phyloP scores from a whole-genome alignment of 148 eudicot species.

The Gaultheria prostrata region DNA sequence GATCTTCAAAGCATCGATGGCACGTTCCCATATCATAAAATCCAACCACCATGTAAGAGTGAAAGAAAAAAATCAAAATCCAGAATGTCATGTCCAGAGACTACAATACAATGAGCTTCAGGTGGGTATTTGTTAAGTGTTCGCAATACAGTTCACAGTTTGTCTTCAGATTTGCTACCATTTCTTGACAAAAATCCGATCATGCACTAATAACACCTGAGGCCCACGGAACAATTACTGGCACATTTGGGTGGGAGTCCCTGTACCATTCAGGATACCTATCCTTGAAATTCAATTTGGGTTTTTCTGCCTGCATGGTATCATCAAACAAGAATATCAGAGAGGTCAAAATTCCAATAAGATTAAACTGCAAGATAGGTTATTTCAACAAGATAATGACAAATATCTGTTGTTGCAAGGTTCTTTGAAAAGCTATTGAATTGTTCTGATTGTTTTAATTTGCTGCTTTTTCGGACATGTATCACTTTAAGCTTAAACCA shows the following conservation, averaged over 20 bases:
- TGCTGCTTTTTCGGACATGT: background rate
- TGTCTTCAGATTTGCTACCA: background rate
- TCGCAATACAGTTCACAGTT: background rate
- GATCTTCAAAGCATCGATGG: constrained; percentile 12
- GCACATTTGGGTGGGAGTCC: constrained; percentile 67
- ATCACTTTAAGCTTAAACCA: background rate
- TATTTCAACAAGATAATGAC: background rate
- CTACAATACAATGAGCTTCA: background rate
- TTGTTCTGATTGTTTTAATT: background rate
- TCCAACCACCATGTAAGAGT: background rate
- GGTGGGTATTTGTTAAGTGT: background rate
- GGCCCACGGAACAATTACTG: constrained; percentile 84
- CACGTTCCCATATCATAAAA: background rate
- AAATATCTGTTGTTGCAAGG: background rate
- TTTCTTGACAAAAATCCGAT: constrained; percentile 13
- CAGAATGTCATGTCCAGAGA: background rate
- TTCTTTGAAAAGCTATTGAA: background rate
- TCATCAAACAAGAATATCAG: background rate
- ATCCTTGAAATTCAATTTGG: constrained; percentile 69
- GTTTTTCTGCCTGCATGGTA: constrained; percentile 69
- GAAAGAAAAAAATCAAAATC: background rate
- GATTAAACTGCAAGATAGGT: constrained; percentile 1
- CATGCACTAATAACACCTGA: constrained; percentile 62
- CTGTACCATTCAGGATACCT: constrained; percentile 70
- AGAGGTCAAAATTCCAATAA: background rate